Evolutionary conservation across 2,329 filamentous ascomycete genomes (phyloP).

Genomic region (Sordariomycetes sp.): DNA sequence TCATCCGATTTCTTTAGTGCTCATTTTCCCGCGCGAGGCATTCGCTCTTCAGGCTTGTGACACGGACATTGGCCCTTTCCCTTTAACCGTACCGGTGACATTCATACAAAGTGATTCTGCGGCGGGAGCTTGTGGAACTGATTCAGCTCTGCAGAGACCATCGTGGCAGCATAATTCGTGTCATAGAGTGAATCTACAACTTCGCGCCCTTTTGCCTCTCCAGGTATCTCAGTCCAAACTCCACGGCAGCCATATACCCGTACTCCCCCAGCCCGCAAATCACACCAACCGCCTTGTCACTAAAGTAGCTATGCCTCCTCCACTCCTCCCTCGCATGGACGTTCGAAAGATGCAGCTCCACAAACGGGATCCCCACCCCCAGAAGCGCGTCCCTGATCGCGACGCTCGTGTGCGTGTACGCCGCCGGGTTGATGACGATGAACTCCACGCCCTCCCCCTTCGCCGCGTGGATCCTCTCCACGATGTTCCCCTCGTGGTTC

Average conservation of each 20-base stretch:
- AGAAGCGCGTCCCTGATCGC: conserved; percentile 62
- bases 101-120: no score
- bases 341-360: conserved; percentile 69
- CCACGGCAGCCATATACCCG: conserved; percentile 48
- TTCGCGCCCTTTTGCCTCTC: background rate
- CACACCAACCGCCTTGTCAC: conserved; percentile 62
- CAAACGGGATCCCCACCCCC: conserved; percentile 56
- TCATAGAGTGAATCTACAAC: background rate
- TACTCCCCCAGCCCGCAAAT: conserved; percentile 55
- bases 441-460: conserved; percentile 39
- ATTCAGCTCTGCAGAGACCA: no score
- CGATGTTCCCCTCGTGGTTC: conserved; percentile 63
- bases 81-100: no score
- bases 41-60: no score
- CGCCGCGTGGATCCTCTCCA: conserved; percentile 61
- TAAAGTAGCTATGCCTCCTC: conserved; percentile 57
- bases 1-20: no score
- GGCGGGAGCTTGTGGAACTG: no score
- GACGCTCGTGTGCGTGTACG: conserved; percentile 63
- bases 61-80: no score
- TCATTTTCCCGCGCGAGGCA: no score
- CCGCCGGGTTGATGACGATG: conserved; percentile 65
- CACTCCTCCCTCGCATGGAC: conserved; percentile 59
- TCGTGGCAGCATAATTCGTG: no score
- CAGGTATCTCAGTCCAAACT: conserved; percentile 21